Base-by-base conservation (phyloP, 106 monocot genomes). In the Allium cepa region DNA sequence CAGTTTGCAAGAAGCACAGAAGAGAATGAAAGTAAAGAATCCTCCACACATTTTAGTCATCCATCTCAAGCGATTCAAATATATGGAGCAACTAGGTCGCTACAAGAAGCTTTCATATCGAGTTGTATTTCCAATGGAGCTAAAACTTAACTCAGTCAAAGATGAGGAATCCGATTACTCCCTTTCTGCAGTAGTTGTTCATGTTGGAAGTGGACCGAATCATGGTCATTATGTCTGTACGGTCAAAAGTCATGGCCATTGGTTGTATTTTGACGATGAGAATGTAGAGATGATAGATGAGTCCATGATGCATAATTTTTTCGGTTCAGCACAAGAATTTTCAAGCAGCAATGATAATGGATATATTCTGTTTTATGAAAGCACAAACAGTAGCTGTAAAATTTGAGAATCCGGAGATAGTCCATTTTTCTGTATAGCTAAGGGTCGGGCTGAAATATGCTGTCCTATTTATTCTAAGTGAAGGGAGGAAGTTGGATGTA, bases 1-100 rank as follows among this genome's bases (percentile, higher is more conserved):
- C 72, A 72, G 72, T 72, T 72, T 72, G 63, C 72, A 72, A 46
- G 72, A 72, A 63, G 72, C 72, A 45, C 72, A 72, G 14, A 72
- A 72, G 53, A 62, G 72, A 46, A 72, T 72, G 72, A 72, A 72
- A 46, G 63, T 72, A 63, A 72, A 72, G 72, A 72, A 72, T 27
- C 62, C 72, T 26, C 72, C 72, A 16, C 72, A 72, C 17, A 62
- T 72, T 36, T 55, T 72, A 53, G 72, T 72, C 10, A 72, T 72
- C 18, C 72, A 72, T 72, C 72, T 72, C 63, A 72, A 72, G 72
- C 62, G 72, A 14, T 72, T 72, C 72, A 72, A 72, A 46, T 72
- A 72, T 55, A 72, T 72, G 13, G 72, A 72, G 63, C 72, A 72
- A 11, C 62, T 72, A 26, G 45, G 62, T 14, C 72, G 72, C 45